Evolutionary conservation across 176 grass and related monocot genomes (phyloP).

Genomic region (Cenchrus americanus): DNA sequence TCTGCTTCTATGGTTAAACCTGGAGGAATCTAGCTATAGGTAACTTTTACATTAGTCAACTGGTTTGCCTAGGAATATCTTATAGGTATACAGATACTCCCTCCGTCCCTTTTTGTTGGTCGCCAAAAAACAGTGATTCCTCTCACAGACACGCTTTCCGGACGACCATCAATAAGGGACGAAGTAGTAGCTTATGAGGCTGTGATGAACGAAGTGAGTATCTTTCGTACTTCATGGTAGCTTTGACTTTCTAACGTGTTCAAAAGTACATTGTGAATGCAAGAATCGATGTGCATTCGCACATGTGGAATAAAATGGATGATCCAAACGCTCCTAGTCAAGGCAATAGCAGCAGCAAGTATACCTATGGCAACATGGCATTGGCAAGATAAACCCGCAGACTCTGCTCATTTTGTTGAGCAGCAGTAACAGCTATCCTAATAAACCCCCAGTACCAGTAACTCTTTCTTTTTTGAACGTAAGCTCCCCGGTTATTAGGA

Average conservation of each 20-base stretch:
- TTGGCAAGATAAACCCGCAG: background rate
- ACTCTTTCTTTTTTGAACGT: too few species aligned
- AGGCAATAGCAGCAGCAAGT: background rate
- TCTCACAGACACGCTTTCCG: too few species aligned
- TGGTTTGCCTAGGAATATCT: background rate
- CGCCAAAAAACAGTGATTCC: too few species aligned
- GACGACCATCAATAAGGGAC: too few species aligned
- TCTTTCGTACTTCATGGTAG: background rate
- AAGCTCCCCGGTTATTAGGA: background rate
- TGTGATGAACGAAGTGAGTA: background rate
- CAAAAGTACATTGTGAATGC: background rate
- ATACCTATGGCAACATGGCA: background rate
- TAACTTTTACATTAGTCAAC: background rate
- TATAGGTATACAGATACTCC: background rate
- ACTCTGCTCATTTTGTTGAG: slow-evolving; percentile 12
- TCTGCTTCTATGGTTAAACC: background rate
- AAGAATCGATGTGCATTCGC: background rate
- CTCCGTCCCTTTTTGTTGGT: too few species aligned
- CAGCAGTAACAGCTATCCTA: background rate
- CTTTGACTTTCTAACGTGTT: background rate
- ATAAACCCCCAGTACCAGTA: background rate
- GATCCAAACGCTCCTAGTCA: background rate
- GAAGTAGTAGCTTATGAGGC: too few species aligned
- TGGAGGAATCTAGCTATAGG: background rate
- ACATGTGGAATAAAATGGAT: background rate